phyloP scores from a whole-genome alignment of 176 grass and related monocot species.

The Ampelocalamus luodianensis region DNA sequence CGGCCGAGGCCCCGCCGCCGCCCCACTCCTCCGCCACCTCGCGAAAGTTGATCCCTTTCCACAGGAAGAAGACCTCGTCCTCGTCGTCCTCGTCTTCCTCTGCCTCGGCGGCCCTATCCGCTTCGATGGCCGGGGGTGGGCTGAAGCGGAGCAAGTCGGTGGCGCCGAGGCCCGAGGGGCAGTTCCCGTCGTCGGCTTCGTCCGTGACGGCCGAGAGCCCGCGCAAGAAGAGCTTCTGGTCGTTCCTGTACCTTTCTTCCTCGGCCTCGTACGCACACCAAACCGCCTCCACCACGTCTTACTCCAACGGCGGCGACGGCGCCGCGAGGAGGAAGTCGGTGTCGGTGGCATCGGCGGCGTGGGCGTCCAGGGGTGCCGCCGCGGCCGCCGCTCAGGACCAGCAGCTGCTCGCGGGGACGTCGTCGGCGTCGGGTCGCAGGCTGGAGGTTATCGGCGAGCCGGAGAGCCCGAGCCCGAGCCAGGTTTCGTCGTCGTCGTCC shows the following conservation, averaged over 20 bases:
- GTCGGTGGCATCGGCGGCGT: slow-evolving; percentile 47
- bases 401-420: neutral
- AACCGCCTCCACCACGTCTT: slow-evolving; percentile 17
- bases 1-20: slow-evolving; percentile 24
- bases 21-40: slow-evolving; percentile 7
- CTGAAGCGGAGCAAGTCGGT: slow-evolving; percentile 81
- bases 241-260: slow-evolving; percentile 72
- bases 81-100: slow-evolving; percentile 12
- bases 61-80: slow-evolving; percentile 38
- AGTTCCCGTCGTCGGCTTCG: slow-evolving; percentile 34
- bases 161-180: slow-evolving; percentile 57
- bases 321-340: slow-evolving; percentile 47
- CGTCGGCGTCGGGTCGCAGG: slow-evolving; percentile 5
- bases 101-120: slow-evolving; percentile 2
- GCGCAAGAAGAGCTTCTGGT: slow-evolving; percentile 97
- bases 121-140: slow-evolving; percentile 22
- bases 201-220: slow-evolving; percentile 64
- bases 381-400: slow-evolving; percentile 34
- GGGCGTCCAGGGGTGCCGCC: slow-evolving; percentile 25
- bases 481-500: slow-evolving; percentile 64
- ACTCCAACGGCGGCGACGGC: neutral
- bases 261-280: slow-evolving; percentile 50
- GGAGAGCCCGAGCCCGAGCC: slow-evolving; percentile 68
- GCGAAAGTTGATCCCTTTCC: slow-evolving; percentile 47
- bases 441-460: slow-evolving; percentile 55